These are phyloP conservation scores for Passiflora organensis DNA, from an alignment of 345 rosid genomes.

Conservation along the genomic window DNA sequence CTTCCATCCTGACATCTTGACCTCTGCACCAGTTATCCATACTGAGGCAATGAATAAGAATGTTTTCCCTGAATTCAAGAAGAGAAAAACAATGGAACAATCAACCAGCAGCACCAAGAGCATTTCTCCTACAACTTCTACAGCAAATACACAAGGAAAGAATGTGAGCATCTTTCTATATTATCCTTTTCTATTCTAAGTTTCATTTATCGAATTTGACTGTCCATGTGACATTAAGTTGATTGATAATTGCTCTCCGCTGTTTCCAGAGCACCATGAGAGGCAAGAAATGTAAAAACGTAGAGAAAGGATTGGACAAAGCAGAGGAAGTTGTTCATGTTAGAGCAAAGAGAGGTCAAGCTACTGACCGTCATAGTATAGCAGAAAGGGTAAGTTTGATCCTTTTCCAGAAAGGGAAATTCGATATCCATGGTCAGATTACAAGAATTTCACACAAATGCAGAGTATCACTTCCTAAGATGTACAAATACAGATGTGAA, in stretches of 20 bases:
- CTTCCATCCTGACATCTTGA: conserved; percentile 12
- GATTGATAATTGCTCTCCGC: background rate
- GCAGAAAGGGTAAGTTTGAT: conserved; percentile 57
- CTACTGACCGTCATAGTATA: conserved; percentile 59
- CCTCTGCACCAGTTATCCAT: conserved; percentile 6
- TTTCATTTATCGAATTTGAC: too few species aligned
- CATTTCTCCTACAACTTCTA: conserved; percentile 23
- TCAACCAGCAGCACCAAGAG: conserved; percentile 20
- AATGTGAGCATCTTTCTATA: conserved; percentile 7
- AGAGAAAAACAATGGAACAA: conserved; percentile 20
- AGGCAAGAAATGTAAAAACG: conserved; percentile 16
- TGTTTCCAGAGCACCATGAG: conserved; percentile 3
- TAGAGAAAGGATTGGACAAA: conserved; percentile 7
- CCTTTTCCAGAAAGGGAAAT: too few species aligned
- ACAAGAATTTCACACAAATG: too few species aligned
- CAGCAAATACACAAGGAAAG: conserved; percentile 12
- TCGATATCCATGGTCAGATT: too few species aligned
- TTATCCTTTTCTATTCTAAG: too few species aligned
- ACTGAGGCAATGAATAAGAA: conserved; percentile 7
- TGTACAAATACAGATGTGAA: too few species aligned
- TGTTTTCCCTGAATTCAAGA: conserved; percentile 20
- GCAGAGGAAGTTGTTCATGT: conserved; percentile 21
- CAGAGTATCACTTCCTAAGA: too few species aligned
- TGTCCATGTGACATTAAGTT: background rate
- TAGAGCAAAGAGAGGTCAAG: conserved; percentile 81